Evolutionary conservation across 192 early-diverging fungal genomes (phyloP), one percentile per base, ranked within the genome.

Genomic region (Umbelopsis ramanniana): DNA sequence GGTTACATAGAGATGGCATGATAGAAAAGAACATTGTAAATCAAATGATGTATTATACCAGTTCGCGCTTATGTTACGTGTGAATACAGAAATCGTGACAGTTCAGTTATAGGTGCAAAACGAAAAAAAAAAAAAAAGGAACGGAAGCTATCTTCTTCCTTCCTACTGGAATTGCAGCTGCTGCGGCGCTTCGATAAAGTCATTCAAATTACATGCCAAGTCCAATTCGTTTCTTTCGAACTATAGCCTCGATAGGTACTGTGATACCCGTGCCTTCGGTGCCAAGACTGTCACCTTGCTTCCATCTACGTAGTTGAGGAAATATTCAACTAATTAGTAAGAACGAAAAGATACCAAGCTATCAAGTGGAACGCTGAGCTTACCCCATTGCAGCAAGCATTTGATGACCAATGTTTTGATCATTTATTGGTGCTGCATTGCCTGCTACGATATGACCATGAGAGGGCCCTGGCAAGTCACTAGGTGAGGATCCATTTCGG

Each of bases 341-440:
- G n/a, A 26, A 17, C 38, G 7, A 54, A 12, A 23, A 11, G 3
- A 66, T n/a, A 22, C 37, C 12, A 8, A 47, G 53, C 2, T 63
- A 17, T 37, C 29, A 38, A 43, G 40, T 43, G 40, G 40, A 54
- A 14, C 8, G 23, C 3, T 54, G 12, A 26, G 74, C 76, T 72
- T 80, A 93, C 76, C 91, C 91, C 88, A 93, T 88, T 46, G 81
- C 79, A 38, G 81, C 74, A 12, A 93, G 72, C 91, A 93, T 91
- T 35, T 82, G 82, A 69, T 91, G 89, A 4, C 91, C 91, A 37
- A 89, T 52, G 67, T 93, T 93, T 8, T 78, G 73, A 12, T 83
- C 76, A 50, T 72, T 82, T 60, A 93, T 86, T 29, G 86, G 84
- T 15, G 76, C 76, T 0, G 84, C 85, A 22, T 79, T 74, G 5